A percentile compares a stretch with the other conserved stretches of the same genome.
Conservation (phyloP, 352 stramenopile genomes). For the Phytopythium oedochilum region DNA sequence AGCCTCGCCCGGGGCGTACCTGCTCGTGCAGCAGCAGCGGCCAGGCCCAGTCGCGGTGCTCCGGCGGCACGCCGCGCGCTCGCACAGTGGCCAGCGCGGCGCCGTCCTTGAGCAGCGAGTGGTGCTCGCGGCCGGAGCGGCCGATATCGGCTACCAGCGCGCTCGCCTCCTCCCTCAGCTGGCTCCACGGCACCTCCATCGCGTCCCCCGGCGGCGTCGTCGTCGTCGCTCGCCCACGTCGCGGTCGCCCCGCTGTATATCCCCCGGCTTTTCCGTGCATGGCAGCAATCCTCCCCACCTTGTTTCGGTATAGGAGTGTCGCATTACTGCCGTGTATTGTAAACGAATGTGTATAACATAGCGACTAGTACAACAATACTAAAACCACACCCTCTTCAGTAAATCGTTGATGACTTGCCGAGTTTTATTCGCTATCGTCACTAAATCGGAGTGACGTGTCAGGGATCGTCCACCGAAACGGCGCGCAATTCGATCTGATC, state of each 20-base stretch:
- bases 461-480: no score
- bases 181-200: slow-evolving; percentile 52
- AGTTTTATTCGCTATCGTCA: no score
- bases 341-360: no score
- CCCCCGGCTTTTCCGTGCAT: neutral
- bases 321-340: no score
- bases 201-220: slow-evolving; percentile 1
- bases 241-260: neutral
- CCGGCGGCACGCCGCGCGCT: slow-evolving; percentile 44
- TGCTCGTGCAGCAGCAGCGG: slow-evolving; percentile 64
- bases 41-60: slow-evolving; percentile 80
- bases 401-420: no score
- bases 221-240: neutral
- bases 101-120: slow-evolving; percentile 45
- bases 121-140: slow-evolving; percentile 56
- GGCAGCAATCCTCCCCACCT: no score
- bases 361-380: no score
- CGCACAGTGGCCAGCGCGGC: slow-evolving; percentile 49
- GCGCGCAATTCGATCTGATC: no score
- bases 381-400: no score
- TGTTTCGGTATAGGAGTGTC: no score
- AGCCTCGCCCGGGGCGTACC: slow-evolving; percentile 6
- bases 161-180: slow-evolving; percentile 55
- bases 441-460: no score
- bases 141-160: slow-evolving; percentile 52